These are phyloP conservation scores for Bipolaris zeicola DNA, from an alignment of 2,329 filamentous ascomycete species.

Conservation along the genomic window DNA sequence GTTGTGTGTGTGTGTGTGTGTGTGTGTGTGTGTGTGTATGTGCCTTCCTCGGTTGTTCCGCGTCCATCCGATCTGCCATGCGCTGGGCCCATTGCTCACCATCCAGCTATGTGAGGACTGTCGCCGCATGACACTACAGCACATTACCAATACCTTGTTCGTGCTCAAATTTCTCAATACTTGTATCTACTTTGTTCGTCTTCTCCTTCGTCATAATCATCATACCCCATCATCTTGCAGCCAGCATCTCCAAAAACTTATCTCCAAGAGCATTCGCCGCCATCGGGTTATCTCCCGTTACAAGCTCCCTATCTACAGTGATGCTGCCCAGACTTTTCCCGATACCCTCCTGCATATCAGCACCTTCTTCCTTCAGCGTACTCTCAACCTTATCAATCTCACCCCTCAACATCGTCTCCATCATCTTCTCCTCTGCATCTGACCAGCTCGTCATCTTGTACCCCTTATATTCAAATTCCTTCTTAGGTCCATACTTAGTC, in stretches of 20 bases:
- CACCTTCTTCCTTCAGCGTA: slow-evolving; percentile 48
- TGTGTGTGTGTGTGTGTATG: not conserved
- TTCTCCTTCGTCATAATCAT: too few species aligned
- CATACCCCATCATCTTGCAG: not conserved
- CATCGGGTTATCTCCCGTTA: slow-evolving; percentile 44
- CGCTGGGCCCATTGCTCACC: not conserved
- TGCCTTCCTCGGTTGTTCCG: not conserved
- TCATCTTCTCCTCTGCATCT: slow-evolving; percentile 54
- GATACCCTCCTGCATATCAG: slow-evolving; percentile 52
- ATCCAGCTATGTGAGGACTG: too few species aligned
- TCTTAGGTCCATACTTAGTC: slow-evolving; percentile 45
- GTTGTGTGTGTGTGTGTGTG: not conserved
- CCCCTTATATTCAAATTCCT: slow-evolving; percentile 53
- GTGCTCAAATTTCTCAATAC: too few species aligned
- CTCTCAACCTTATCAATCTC: slow-evolving; percentile 53
- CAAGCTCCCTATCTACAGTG: slow-evolving; percentile 51
- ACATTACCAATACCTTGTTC: too few species aligned
- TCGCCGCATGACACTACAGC: too few species aligned
- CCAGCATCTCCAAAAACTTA: slow-evolving; percentile 44
- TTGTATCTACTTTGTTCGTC: too few species aligned
- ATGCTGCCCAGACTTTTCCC: slow-evolving; percentile 50
- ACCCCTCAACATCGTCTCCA: slow-evolving; percentile 52
- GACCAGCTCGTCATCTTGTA: slow-evolving; percentile 55
- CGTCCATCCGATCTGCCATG: not conserved
- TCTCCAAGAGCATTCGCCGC: slow-evolving; percentile 40